Percentiles rank a stretch among this genome's conserved stretches.
Evolutionary conservation across 2,329 filamentous ascomycete genomes (phyloP).

Genomic region (Sporothrix luriei): DNA sequence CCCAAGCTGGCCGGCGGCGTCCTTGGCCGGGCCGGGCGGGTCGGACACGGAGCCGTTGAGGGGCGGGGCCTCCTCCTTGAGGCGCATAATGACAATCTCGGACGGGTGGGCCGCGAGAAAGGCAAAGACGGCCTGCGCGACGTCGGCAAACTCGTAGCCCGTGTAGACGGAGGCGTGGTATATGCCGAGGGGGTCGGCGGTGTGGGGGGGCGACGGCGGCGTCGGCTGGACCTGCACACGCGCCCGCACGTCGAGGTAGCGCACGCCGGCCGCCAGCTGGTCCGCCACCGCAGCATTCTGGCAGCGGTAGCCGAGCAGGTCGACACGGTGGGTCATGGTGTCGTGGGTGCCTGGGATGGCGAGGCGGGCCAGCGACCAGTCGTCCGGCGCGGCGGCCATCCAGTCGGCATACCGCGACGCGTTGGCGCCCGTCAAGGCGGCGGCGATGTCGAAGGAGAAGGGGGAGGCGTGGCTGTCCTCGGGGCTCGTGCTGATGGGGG

Average conservation of each 20-base stretch:
- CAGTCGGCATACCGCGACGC: constrained; percentile 42
- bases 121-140: constrained; percentile 49
- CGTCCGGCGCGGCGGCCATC: constrained; percentile 51
- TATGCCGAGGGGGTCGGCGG: constrained; percentile 47
- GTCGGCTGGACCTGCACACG: constrained; percentile 41
- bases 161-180: constrained; percentile 53
- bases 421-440: constrained; percentile 31
- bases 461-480: constrained; percentile 36
- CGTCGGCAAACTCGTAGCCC: constrained; percentile 49
- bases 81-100: constrained; percentile 54
- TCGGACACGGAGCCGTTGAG: constrained; percentile 38
- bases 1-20: constrained; percentile 7
- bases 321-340: constrained; percentile 53
- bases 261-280: constrained; percentile 52
- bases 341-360: constrained; percentile 58
- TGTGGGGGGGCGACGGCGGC: neutral
- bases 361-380: constrained; percentile 47
- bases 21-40: constrained; percentile 24
- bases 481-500: constrained; percentile 1
- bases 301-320: constrained; percentile 47
- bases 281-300: constrained; percentile 51
- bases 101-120: constrained; percentile 52
- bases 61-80: constrained; percentile 52
- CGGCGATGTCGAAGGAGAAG: constrained; percentile 50
- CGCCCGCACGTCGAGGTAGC: constrained; percentile 55